These are phyloP conservation scores for Exidia glandulosa DNA, from an alignment of 768 basidiomycete genomes.

Conservation along the genomic window DNA sequence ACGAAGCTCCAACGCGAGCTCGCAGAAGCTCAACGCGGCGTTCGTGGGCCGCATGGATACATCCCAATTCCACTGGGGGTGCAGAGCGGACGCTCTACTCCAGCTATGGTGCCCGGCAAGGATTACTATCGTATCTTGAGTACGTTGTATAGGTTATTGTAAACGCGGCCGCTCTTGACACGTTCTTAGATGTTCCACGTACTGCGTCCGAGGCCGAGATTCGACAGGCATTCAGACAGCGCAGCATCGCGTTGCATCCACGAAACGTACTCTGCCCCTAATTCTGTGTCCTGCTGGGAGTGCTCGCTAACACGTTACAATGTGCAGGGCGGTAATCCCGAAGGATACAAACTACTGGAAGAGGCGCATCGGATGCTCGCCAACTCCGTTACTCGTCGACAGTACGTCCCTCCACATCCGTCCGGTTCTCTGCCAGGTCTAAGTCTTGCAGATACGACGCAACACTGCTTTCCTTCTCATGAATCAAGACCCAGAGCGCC, in stretches of 20 bases:
- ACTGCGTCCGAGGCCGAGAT: slow-evolving; percentile 48
- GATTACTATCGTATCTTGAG: slow-evolving; percentile 78
- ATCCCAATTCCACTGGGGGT: not conserved
- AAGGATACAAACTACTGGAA: slow-evolving; percentile 87
- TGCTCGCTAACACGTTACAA: slow-evolving; percentile 3
- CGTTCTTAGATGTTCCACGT: not conserved
- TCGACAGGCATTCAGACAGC: slow-evolving; percentile 83
- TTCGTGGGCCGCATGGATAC: not conserved
- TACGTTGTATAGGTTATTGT: slow-evolving; percentile 1
- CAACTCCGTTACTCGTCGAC: slow-evolving; percentile 55
- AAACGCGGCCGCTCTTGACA: not conserved
- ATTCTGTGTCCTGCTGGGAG: not conserved
- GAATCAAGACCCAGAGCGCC: too few species aligned
- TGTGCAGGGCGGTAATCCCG: slow-evolving; percentile 79
- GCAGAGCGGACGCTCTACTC: not conserved
- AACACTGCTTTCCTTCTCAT: too few species aligned
- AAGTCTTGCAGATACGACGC: not conserved
- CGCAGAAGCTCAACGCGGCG: not conserved
- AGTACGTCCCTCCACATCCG: slow-evolving; percentile 12
- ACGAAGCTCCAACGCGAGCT: not conserved
- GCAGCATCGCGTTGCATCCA: slow-evolving; percentile 36
- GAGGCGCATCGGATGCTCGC: slow-evolving; percentile 78
- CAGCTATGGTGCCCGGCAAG: slow-evolving; percentile 25
- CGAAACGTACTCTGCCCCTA: not conserved
- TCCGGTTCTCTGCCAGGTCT: not conserved